Evolutionary conservation across 2,329 filamentous ascomycete genomes (phyloP), one percentile per base, ranked within the genome.

Genomic region (Whalleya microplaca): DNA sequence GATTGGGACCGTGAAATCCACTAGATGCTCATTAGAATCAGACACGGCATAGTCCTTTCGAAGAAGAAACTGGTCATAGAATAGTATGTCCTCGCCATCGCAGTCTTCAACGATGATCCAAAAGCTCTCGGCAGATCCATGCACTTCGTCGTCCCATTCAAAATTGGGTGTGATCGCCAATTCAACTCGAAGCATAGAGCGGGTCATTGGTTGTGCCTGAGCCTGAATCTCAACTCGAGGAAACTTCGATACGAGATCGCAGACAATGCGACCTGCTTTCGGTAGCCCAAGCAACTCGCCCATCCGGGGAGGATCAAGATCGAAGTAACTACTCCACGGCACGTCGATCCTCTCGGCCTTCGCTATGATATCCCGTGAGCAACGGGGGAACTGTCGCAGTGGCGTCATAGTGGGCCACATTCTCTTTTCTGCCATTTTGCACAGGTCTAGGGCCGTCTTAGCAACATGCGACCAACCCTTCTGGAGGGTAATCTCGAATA

Each of bases 331-430:
- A 58, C 82, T 84, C 92, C 94, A 99, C 1, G 91, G 88, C 19
- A 98, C 93, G 65, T 97, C 93, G 59, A 98, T 96, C 64, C 93
- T 85, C 77, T 99, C 95, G 2, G 93, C 89, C 76, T 98, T 98
- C 64, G 91, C 87, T 47, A 98, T 80, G 51, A 98, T 91, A 56
- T 98, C 94, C 41, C 86, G 81, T 2, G 93, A 87, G 69, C 92
- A 96, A 41, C 80, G 78, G 2, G 89, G 85, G 70, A 99, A 99
- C 69, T 99, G 95, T 51, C 95, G 86, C 29, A 99, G 80, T 10
- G 96, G 95, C 40, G 92, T 91, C 95, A 98, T 99, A 5, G 94
- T 98, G 14, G 94, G 93, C 95, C 95, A 99, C 96, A 99, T 99
- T 48, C 96, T 85, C 81, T 96, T 96, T 79, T 99, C 95, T 0